Evolutionary conservation across 1,284 basidiomycete genomes (phyloP), one percentile per base, ranked within the genome.

Genomic region (Jaminaea rosea): DNA sequence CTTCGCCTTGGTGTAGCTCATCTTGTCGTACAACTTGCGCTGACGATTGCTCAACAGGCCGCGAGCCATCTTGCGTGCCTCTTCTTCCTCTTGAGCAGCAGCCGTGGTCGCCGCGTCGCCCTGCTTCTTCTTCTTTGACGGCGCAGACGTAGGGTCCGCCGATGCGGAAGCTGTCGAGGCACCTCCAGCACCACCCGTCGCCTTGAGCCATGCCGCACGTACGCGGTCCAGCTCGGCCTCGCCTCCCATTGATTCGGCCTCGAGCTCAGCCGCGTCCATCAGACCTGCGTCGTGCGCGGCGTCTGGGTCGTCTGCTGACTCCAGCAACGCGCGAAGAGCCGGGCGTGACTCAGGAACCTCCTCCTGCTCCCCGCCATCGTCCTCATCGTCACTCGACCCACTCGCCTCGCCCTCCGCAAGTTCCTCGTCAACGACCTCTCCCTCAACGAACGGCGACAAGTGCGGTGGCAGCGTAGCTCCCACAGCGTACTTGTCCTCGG

Each of bases 41-140:
- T 96, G 87, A 78, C 88, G 92, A 78, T 92, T 94, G 78, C 88
- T 93, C 84, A 98, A 85, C 83, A 98, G 83, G 83, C 94, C 94
- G 80, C 93, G 94, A 76, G 90, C 87, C 85, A 96, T 73, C 46
- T 69, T 61, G 44, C 60, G 60, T 42, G 71, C 71, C 55, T 73
- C 88, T 69, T 93, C 86, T 73, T 85, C 80, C 73, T 94, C 90
- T 13, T 76, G 79, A 26, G 78, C 76, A 57, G 55, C 58, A 62
- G 76, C 63, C 10, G 32, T 41, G 28, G 19, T 46, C 2, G 29
- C n/a, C 24, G 50, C 57, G 53, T 41, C 42, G 34, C 52, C 53
- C 57, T 69, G 63, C 52, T 63, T 60, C 44, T 60, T n/a, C 55
- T n/a, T 59, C 48, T 41, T 66, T 69, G 47, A 63, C 50, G 1